A percentile compares a stretch with the other conserved stretches of the same genome.
Conservation (phyloP, 2,329 filamentous ascomycete genomes). For the Calonectria pseudoreteaudii region DNA sequence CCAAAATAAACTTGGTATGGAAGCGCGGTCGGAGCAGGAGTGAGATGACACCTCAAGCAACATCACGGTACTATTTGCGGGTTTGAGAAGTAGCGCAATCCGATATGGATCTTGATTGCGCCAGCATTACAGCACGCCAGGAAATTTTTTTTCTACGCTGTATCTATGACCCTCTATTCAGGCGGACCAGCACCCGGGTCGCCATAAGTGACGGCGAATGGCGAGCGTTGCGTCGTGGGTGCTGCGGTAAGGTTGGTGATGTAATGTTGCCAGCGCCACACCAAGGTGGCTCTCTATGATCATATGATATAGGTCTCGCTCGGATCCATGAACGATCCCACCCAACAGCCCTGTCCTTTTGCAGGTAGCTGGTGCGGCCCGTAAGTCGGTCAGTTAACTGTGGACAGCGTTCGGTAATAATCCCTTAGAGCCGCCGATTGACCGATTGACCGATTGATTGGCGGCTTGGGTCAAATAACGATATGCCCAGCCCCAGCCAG, state of each 20-base stretch:
- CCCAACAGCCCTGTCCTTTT: slow-evolving; percentile 1
- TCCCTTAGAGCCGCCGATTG: slow-evolving; percentile 13
- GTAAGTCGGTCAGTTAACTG: slow-evolving; percentile 1
- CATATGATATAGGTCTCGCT: slow-evolving; percentile 42
- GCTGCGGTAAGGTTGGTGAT: slow-evolving; percentile 35
- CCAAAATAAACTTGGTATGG: slow-evolving; percentile 17
- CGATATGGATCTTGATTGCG: slow-evolving; percentile 19
- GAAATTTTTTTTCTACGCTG: background rate
- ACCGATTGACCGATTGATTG: slow-evolving; percentile 19
- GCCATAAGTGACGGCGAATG: slow-evolving; percentile 9
- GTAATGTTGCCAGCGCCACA: slow-evolving; percentile 38
- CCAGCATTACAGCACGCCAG: slow-evolving; percentile 1
- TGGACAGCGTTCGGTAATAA: slow-evolving; percentile 4
- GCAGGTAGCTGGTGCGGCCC: slow-evolving; percentile 22
- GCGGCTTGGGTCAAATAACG: background rate
- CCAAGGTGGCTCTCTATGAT: slow-evolving; percentile 38
- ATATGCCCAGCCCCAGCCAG: slow-evolving; percentile 18
- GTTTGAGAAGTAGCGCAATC: slow-evolving; percentile 5
- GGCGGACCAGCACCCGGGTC: background rate
- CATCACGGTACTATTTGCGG: slow-evolving; percentile 23
- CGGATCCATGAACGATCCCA: slow-evolving; percentile 13
- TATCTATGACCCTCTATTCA: background rate
- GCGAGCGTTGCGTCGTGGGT: slow-evolving; percentile 1
- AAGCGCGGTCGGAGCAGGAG: slow-evolving; percentile 19
- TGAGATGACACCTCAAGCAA: slow-evolving; percentile 18